Evolutionary conservation across 768 basidiomycete genomes (phyloP).

Genomic region (Suillus alpinus): DNA sequence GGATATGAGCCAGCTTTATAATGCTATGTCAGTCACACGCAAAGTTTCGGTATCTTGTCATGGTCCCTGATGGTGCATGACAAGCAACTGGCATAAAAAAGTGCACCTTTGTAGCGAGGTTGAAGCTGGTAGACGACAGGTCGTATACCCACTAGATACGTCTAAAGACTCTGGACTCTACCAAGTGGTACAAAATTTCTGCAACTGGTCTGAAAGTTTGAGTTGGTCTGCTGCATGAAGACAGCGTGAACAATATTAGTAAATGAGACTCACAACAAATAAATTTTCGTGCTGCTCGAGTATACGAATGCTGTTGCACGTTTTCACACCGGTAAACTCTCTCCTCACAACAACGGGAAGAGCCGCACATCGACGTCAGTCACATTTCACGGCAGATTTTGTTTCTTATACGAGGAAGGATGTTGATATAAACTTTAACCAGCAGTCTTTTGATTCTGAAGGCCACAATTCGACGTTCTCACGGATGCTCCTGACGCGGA

Average conservation of each 20-base stretch:
- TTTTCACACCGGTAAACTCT: conserved; percentile 1
- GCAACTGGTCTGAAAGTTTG: too few relatives aligned
- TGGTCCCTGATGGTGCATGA: too few relatives aligned
- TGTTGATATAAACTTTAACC: too few relatives aligned
- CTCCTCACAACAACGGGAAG: conserved; percentile 11
- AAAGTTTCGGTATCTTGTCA: too few relatives aligned
- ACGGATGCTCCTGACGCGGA: too few relatives aligned
- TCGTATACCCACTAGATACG: too few relatives aligned
- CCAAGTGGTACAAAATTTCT: too few relatives aligned
- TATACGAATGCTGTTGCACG: conserved; percentile 6
- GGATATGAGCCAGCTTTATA: background rate
- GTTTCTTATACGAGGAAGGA: background rate
- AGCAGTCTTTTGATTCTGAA: too few relatives aligned
- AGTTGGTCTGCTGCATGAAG: conserved; percentile 8
- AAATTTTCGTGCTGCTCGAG: conserved; percentile 9
- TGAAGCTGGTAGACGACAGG: background rate
- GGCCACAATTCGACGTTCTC: too few relatives aligned
- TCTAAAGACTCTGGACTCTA: too few relatives aligned
- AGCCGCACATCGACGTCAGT: conserved; percentile 5
- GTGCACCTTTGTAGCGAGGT: background rate
- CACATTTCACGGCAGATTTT: too few relatives aligned
- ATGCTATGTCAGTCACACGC: background rate
- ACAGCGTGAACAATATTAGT: conserved; percentile 11
- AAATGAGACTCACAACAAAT: background rate
- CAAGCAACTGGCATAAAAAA: too few relatives aligned